Conservation (phyloP, 257 asterid species). For the Knoxia roxburghii region DNA sequence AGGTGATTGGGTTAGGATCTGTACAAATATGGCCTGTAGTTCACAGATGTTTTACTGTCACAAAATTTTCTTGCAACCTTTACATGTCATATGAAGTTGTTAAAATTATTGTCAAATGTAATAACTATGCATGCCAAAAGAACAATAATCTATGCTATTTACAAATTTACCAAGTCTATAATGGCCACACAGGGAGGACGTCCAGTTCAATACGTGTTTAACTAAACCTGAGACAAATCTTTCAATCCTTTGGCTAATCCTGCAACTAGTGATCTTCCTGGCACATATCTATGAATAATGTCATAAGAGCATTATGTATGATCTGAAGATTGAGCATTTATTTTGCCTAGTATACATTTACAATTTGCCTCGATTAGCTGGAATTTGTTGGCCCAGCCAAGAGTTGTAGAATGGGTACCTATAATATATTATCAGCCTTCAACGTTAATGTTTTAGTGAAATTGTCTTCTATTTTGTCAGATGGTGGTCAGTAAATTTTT, state of each 20-base stretch:
- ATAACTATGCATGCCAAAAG: no score
- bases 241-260: background rate
- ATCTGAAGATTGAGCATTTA: background rate
- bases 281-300: background rate
- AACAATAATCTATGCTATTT: no score
- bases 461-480: background rate
- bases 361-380: background rate
- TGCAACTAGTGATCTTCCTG: background rate
- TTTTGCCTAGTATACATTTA: background rate
- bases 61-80: no score
- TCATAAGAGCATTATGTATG: background rate
- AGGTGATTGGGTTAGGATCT: no score
- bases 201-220: background rate
- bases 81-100: no score
- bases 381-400: background rate
- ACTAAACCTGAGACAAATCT: background rate
- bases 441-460: background rate
- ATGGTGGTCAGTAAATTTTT: background rate
- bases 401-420: background rate
- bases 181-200: background rate
- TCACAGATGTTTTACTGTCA: no score
- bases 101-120: no score
- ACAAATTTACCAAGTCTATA: no score
- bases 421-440: background rate
- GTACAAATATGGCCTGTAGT: no score